Conservation (phyloP, 768 basidiomycete species). For the Phylloporus sp. region DNA sequence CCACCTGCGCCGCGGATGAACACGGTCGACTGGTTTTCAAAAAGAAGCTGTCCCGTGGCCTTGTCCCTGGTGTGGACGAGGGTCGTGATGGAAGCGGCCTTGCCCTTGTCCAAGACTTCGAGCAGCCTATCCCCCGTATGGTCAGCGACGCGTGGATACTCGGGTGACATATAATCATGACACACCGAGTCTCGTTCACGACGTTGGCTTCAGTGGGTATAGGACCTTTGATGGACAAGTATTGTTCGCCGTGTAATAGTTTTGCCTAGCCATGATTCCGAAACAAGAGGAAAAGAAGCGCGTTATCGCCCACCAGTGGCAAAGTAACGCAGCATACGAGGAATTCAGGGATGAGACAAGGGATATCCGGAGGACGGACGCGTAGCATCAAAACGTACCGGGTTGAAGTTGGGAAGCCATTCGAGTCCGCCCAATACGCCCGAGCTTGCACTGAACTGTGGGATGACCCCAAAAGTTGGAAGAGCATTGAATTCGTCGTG, state of each 20-base stretch:
- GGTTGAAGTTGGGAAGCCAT: constrained; percentile 94
- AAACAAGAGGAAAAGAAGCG: neutral
- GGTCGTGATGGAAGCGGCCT: constrained; percentile 84
- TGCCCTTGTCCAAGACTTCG: constrained; percentile 87
- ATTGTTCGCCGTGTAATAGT: constrained; percentile 97
- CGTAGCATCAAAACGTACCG: constrained; percentile 44
- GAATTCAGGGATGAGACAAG: neutral
- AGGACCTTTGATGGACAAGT: constrained; percentile 76
- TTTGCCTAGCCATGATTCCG: constrained; percentile 57
- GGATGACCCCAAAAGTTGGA: constrained; percentile 94
- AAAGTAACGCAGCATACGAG: neutral
- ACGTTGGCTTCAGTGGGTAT: constrained; percentile 84
- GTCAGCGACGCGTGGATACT: constrained; percentile 9
- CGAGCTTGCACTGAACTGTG: constrained; percentile 75
- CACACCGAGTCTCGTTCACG: constrained; percentile 64
- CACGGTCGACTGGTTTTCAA: constrained; percentile 88
- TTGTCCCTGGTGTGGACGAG: constrained; percentile 80
- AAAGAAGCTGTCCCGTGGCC: constrained; percentile 69
- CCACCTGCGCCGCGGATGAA: constrained; percentile 95
- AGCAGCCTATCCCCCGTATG: constrained; percentile 44
- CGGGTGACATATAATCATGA: neutral
- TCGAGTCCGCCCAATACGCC: constrained; percentile 67
- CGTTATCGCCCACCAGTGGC: neutral
- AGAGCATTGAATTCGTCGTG: constrained; percentile 80
- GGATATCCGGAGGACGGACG: neutral